These are phyloP conservation scores for Alnus rubra DNA, from an alignment of 306 rosid genomes.

Conservation along the genomic window DNA sequence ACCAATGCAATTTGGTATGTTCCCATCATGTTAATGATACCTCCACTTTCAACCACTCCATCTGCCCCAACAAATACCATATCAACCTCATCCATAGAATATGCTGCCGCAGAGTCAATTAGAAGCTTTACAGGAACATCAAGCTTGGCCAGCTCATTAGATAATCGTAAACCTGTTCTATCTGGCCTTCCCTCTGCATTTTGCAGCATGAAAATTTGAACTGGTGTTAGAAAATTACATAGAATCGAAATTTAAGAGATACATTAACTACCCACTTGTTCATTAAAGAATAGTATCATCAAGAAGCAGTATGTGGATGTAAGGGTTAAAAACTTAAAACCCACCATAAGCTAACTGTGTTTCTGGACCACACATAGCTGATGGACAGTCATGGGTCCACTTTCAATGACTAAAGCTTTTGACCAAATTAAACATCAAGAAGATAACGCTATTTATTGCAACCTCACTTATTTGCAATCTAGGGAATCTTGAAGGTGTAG, in stretches of 20 bases:
- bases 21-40: slow-evolving; percentile 97
- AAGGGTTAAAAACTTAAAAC: slow-evolving; percentile 2
- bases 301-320: background rate
- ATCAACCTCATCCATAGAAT: slow-evolving; percentile 96
- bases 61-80: slow-evolving; percentile 97
- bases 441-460: background rate
- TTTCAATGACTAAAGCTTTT: background rate
- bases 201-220: slow-evolving; percentile 11
- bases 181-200: slow-evolving; percentile 95
- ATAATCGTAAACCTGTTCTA: slow-evolving; percentile 73
- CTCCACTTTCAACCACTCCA: slow-evolving; percentile 97
- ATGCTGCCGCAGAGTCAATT: slow-evolving; percentile 93
- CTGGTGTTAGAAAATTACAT: background rate
- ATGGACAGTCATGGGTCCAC: background rate
- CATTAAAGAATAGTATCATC: slow-evolving; percentile 1
- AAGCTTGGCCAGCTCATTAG: slow-evolving; percentile 85
- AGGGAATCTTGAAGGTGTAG: background rate
- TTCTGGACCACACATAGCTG: background rate
- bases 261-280: slow-evolving; percentile 11
- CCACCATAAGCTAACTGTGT: background rate
- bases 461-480: background rate
- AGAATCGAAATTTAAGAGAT: background rate
- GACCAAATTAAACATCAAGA: background rate
- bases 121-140: slow-evolving; percentile 88
- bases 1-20: slow-evolving; percentile 91